Evolutionary conservation across 345 rosid species (phyloP), one percentile per base, ranked within the genome.

Genomic region (Punica granatum): DNA sequence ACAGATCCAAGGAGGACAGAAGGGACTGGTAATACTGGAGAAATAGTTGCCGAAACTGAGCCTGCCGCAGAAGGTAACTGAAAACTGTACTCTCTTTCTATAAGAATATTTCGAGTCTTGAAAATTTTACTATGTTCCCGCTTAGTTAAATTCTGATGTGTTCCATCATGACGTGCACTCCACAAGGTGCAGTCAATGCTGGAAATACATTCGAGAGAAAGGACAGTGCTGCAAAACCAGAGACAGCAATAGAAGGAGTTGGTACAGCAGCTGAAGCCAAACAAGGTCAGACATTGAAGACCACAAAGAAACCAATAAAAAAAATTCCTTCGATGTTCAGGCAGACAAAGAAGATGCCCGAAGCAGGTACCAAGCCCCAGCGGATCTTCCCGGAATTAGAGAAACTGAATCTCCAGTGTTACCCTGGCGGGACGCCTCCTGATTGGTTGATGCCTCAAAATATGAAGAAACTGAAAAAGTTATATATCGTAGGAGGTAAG

Each of bases 401-500:
- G 58, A 51, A 51, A 25, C n/a, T 72, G 7, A 67, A 72, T 49
- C 48, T 72, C 21, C 66, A 65, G 32, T 72, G 75, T 66, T 72
- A 58, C 37, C 75, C 75, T 3, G 15, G 1, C 2, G 25, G 60
- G 25, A 32, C 1, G 16, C 58, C 30, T 7, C 75, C 58, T 7
- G 30, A 7, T 9, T 72, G 75, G 75, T 26, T 72, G 31, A 18
- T 1, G 39, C 62, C 70, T 15, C 44, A 36, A 19, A 25, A 35
- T 21, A 64, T 66, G 54, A 49, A 28, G 53, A 66, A 66, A 5
- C 65, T 66, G 41, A 36, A 46, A 58, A 58, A 67, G 25, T 41
- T 72, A 8, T 72, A 66, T 33, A 36, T 66, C 60, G 36, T 34
- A 60, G 75, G 85, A 36, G 86, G 83, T 72, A 0, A 26, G n/a